Conservation (phyloP, 2,329 filamentous ascomycete genomes). For the Monosporascus cannonballus region DNA sequence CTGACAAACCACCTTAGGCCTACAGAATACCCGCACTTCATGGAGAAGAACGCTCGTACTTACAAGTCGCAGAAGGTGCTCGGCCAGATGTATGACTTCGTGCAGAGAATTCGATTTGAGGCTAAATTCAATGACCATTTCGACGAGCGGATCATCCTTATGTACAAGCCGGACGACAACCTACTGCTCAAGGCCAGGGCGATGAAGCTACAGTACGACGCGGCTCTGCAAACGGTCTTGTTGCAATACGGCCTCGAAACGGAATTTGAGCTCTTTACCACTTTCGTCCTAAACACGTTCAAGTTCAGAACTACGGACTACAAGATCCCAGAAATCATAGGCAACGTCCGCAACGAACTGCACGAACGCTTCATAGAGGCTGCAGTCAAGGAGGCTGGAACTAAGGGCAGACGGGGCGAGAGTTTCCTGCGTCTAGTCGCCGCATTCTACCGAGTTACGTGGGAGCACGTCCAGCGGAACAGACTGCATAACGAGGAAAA, state of each 20-base stretch:
- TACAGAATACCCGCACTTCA: slow-evolving; percentile 74
- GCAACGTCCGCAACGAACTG: slow-evolving; percentile 57
- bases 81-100: slow-evolving; percentile 75
- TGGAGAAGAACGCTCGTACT: slow-evolving; percentile 58
- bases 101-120: slow-evolving; percentile 60
- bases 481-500: slow-evolving; percentile 49
- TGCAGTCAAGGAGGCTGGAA: slow-evolving; percentile 61
- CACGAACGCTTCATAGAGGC: slow-evolving; percentile 62
- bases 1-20: slow-evolving; percentile 59
- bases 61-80: slow-evolving; percentile 70
- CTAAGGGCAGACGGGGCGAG: slow-evolving; percentile 40
- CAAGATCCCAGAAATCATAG: slow-evolving; percentile 80
- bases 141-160: slow-evolving; percentile 65
- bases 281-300: slow-evolving; percentile 74
- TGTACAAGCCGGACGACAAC: slow-evolving; percentile 49
- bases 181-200: slow-evolving; percentile 53
- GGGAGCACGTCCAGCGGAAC: slow-evolving; percentile 59
- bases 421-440: slow-evolving; percentile 67
- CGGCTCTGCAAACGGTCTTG: slow-evolving; percentile 71
- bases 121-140: slow-evolving; percentile 70
- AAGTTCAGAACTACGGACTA: slow-evolving; percentile 65
- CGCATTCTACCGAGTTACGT: slow-evolving; percentile 83
- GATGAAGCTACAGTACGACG: slow-evolving; percentile 75
- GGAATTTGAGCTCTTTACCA: slow-evolving; percentile 89
- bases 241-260: slow-evolving; percentile 75